phyloP scores from a whole-genome alignment of 495 filamentous ascomycete species.

The Letharia lupina region DNA sequence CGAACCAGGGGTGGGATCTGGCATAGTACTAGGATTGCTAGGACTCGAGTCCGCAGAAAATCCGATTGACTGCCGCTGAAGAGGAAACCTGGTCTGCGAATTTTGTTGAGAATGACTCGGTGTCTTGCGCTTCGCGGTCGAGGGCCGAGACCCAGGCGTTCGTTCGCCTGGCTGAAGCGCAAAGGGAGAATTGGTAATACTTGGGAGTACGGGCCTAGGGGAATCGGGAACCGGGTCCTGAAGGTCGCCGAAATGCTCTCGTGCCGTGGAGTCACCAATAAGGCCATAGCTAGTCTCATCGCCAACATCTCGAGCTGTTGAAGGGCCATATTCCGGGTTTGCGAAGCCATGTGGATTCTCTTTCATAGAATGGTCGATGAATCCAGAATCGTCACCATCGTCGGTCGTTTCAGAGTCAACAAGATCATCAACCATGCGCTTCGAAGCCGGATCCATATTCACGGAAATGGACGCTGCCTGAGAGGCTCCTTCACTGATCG shows the following conservation, averaged over 20 bases:
- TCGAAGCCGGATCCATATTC: slow-evolving; percentile 30
- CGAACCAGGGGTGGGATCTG: slow-evolving; percentile 16
- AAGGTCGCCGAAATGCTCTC: slow-evolving; percentile 11
- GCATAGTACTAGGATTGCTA: slow-evolving; percentile 18
- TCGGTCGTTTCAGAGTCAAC: slow-evolving; percentile 49
- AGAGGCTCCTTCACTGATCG: slow-evolving; percentile 30
- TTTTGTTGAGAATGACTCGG: slow-evolving; percentile 16
- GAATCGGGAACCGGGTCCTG: slow-evolving; percentile 19
- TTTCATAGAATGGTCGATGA: background rate
- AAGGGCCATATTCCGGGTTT: background rate
- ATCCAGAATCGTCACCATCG: slow-evolving; percentile 28
- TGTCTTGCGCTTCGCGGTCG: slow-evolving; percentile 19
- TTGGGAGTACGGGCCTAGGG: slow-evolving; percentile 31
- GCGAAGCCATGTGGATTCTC: background rate
- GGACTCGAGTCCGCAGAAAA: slow-evolving; percentile 9
- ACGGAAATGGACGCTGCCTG: slow-evolving; percentile 41
- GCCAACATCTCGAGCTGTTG: background rate
- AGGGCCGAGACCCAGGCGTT: slow-evolving; percentile 26
- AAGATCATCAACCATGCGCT: slow-evolving; percentile 47
- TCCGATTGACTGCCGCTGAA: background rate
- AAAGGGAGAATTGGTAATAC: slow-evolving; percentile 42
- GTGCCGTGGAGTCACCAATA: slow-evolving; percentile 11
- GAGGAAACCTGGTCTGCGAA: slow-evolving; percentile 10
- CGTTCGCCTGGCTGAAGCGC: slow-evolving; percentile 29
- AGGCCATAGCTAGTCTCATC: slow-evolving; percentile 23